These are phyloP conservation scores for Bruguiera parviflora DNA, from an alignment of 345 rosid genomes.

Conservation along the genomic window DNA sequence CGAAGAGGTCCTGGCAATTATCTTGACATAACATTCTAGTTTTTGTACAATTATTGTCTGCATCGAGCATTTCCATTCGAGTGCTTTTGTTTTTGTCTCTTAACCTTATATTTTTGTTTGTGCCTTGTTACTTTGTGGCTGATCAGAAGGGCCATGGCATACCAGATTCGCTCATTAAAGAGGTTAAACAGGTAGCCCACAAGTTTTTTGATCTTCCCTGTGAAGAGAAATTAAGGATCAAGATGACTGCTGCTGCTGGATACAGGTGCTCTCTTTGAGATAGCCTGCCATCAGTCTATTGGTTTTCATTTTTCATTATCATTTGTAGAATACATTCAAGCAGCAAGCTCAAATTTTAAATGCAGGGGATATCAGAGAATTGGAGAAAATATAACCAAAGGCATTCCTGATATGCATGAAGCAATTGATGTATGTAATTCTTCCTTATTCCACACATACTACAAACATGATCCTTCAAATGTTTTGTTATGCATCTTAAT, in stretches of 20 bases:
- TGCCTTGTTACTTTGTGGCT: constrained; percentile 14
- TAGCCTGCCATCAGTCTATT: background rate
- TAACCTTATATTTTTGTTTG: background rate
- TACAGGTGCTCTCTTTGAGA: constrained; percentile 50
- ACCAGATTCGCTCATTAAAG: constrained; percentile 51
- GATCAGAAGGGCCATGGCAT: constrained; percentile 76
- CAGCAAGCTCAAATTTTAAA: constrained; percentile 7
- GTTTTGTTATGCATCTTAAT: background rate
- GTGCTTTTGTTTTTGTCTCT: background rate
- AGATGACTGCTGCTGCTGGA: constrained; percentile 66
- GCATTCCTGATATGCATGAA: constrained; percentile 70
- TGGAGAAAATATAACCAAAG: constrained; percentile 82
- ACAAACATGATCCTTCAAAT: background rate
- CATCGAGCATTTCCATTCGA: too few species aligned
- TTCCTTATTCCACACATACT: background rate
- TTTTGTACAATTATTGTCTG: too few species aligned
- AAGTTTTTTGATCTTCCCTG: constrained; percentile 56
- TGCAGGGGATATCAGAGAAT: constrained; percentile 86
- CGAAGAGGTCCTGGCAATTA: too few species aligned
- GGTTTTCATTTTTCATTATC: background rate
- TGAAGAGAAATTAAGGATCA: constrained; percentile 65
- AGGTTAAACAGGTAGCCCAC: constrained; percentile 44
- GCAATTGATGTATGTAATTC: constrained; percentile 68
- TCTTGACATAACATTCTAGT: too few species aligned
- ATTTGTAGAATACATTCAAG: background rate